Conservation (phyloP, 345 rosid genomes). For the Viola odorata region DNA sequence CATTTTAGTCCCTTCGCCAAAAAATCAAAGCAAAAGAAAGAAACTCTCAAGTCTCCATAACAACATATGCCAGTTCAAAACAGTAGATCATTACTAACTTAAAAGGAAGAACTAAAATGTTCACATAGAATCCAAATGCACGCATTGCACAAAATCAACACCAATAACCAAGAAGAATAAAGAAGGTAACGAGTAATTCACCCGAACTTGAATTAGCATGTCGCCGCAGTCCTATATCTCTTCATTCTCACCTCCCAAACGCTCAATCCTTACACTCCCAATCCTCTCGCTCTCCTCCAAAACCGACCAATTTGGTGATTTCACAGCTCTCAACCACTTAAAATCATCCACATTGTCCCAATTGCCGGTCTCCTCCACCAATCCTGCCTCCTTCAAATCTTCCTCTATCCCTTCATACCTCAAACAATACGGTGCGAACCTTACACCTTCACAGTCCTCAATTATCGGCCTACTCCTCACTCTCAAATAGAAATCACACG, state of each 20-base stretch:
- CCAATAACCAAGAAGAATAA: too few species aligned
- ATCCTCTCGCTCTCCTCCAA: conserved; percentile 55
- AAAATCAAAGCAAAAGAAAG: too few species aligned
- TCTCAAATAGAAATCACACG: conserved; percentile 67
- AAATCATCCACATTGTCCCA: conserved; percentile 89
- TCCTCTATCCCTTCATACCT: conserved; percentile 60
- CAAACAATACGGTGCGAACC: conserved; percentile 77
- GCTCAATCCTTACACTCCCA: conserved; percentile 27
- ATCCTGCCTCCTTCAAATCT: conserved; percentile 51
- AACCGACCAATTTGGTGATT: conserved; percentile 76
- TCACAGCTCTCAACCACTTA: conserved; percentile 77
- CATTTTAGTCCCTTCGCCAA: too few species aligned
- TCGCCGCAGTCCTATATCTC: background rate
- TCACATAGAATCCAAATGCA: too few species aligned
- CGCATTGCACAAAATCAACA: too few species aligned
- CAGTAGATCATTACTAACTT: too few species aligned
- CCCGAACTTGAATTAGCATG: background rate
- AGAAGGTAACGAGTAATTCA: too few species aligned
- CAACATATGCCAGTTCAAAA: too few species aligned
- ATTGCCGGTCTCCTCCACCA: conserved; percentile 56
- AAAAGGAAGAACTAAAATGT: too few species aligned
- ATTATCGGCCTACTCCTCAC: conserved; percentile 82
- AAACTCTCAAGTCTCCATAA: too few species aligned
- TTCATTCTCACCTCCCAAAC: background rate
- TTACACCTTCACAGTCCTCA: conserved; percentile 62